phyloP scores from a whole-genome alignment of 2,329 filamentous ascomycete species.

The Cladosporium phlei region DNA sequence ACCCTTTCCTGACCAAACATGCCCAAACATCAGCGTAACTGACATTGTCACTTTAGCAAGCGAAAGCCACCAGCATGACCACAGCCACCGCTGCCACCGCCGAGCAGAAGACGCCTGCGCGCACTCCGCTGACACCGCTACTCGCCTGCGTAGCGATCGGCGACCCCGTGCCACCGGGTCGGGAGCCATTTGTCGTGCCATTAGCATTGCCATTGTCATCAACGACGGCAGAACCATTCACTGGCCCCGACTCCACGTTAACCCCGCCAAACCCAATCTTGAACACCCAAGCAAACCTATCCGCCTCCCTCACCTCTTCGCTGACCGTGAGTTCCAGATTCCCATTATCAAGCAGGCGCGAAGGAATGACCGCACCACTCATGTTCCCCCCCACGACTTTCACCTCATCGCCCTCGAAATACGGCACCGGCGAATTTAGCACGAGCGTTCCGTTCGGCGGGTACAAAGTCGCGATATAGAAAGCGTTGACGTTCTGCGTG shows the following conservation, averaged over 20 bases:
- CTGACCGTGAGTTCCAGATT: conserved; percentile 33
- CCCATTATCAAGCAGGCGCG: conserved; percentile 24
- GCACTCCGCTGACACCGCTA: not conserved
- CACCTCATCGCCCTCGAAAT: conserved; percentile 44
- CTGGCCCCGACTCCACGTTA: not conserved
- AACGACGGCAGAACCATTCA: no score
- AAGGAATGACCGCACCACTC: conserved; percentile 27
- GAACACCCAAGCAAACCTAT: conserved; percentile 42
- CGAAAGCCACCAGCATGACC: not conserved
- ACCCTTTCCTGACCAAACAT: no score
- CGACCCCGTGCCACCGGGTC: not conserved
- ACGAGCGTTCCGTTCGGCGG: conserved; percentile 39
- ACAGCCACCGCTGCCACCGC: not conserved
- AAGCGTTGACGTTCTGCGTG: conserved; percentile 49
- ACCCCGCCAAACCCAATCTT: conserved; percentile 33
- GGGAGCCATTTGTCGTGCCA: not conserved
- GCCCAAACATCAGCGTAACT: no score
- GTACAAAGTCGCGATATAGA: conserved; percentile 48
- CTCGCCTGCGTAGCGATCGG: conserved; percentile 12
- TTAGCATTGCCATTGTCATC: not conserved
- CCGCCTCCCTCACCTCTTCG: conserved; percentile 31
- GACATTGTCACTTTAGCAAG: not conserved
- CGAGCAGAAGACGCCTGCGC: no score
- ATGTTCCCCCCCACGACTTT: conserved; percentile 39
- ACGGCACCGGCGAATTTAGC: conserved; percentile 44